Conservation (phyloP, 1,284 basidiomycete genomes). For the Ustilago cynodontis region DNA sequence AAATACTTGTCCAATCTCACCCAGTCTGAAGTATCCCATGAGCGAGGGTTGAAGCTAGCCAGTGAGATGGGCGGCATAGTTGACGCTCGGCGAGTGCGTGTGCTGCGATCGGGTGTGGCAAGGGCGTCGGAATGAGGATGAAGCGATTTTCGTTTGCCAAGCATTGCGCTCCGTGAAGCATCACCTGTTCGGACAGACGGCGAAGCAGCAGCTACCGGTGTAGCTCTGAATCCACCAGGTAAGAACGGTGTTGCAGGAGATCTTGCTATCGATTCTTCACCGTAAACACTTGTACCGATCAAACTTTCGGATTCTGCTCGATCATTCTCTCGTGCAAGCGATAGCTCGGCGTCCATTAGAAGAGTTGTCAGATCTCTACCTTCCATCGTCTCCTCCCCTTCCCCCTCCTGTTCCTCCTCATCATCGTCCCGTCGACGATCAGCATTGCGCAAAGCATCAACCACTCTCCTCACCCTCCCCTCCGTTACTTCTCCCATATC, state of each 20-base stretch:
- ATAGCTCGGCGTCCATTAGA: conserved; percentile 47
- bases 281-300: conserved; percentile 22
- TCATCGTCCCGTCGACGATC: conserved; percentile 11
- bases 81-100: conserved; percentile 11
- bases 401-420: conserved; percentile 11
- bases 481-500: conserved; percentile 31
- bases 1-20: conserved; percentile 47
- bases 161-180: background rate
- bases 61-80: background rate
- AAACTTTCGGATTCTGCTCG: conserved; percentile 31
- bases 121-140: background rate
- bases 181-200: background rate
- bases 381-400: background rate
- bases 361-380: conserved; percentile 34
- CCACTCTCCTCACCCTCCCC: conserved; percentile 31
- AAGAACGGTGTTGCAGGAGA: conserved; percentile 44
- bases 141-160: background rate
- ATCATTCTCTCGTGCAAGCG: conserved; percentile 26
- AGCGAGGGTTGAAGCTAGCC: conserved; percentile 16
- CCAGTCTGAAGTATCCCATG: conserved; percentile 43
- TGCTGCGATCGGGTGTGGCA: conserved; percentile 11
- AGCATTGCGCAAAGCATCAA: conserved; percentile 34
- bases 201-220: conserved; percentile 7
- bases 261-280: background rate
- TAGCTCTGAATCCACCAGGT: conserved; percentile 44